phyloP scores from a whole-genome alignment of 805 yeast genomes.

The Nakazawaea peltata region DNA sequence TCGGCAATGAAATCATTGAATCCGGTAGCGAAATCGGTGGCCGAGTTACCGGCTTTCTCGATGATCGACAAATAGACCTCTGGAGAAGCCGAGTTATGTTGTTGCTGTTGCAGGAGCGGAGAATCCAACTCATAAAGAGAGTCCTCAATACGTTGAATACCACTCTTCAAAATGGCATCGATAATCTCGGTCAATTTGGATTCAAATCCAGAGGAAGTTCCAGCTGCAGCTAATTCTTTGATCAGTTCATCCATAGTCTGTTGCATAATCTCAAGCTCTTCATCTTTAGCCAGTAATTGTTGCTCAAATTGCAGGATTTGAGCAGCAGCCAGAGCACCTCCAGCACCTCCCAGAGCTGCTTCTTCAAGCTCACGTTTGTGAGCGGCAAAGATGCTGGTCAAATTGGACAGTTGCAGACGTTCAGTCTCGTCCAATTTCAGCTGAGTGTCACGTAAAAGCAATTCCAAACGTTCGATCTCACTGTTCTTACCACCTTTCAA shows the following conservation, averaged over 20 bases:
- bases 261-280: constrained; percentile 70
- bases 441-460: constrained; percentile 55
- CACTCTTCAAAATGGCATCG: constrained; percentile 65
- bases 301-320: constrained; percentile 28
- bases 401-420: constrained; percentile 53
- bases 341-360: constrained; percentile 30
- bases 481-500: constrained; percentile 54
- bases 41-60: constrained; percentile 62
- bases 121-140: constrained; percentile 62
- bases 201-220: constrained; percentile 46
- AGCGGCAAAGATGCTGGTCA: constrained; percentile 48
- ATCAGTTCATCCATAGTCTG: constrained; percentile 73
- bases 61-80: constrained; percentile 57
- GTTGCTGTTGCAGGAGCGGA: constrained; percentile 78
- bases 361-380: constrained; percentile 57
- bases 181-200: constrained; percentile 42
- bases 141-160: constrained; percentile 68
- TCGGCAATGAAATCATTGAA: constrained; percentile 73
- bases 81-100: constrained; percentile 67
- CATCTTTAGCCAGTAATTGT: constrained; percentile 56
- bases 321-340: constrained; percentile 18
- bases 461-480: constrained; percentile 56
- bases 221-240: constrained; percentile 46
- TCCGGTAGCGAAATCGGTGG: constrained; percentile 73
- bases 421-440: constrained; percentile 52